A percentile compares a stretch with the other conserved stretches of the same genome.
phyloP scores from a whole-genome alignment of 345 rosid species.

The Noccaea bulbosa region DNA sequence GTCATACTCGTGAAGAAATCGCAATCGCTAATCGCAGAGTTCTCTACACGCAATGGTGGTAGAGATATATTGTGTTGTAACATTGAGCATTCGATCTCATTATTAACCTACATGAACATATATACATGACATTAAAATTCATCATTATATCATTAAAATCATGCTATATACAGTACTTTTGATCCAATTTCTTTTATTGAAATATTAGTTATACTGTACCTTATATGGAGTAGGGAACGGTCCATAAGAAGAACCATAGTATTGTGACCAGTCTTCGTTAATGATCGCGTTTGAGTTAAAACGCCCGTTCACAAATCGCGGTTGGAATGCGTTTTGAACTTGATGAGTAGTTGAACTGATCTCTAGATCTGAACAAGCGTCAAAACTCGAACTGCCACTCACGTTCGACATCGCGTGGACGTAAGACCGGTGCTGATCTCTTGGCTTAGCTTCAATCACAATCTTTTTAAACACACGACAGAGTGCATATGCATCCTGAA shows the following conservation, averaged over 20 bases:
- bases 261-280: constrained; percentile 42
- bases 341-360: constrained; percentile 41
- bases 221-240: constrained; percentile 35
- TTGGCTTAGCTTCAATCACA: constrained; percentile 43
- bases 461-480: constrained; percentile 48
- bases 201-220: constrained; percentile 29
- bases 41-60: constrained; percentile 72
- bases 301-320: constrained; percentile 34
- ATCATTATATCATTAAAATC: background rate
- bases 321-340: constrained; percentile 39
- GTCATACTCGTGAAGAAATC: constrained; percentile 38
- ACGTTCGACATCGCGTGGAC: constrained; percentile 35
- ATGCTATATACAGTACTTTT: background rate
- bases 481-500: constrained; percentile 47
- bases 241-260: constrained; percentile 36
- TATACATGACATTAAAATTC: background rate
- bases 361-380: constrained; percentile 44
- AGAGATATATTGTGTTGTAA: constrained; percentile 43
- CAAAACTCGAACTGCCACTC: constrained; percentile 44
- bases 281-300: constrained; percentile 32
- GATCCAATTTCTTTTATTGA: background rate
- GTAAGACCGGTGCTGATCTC: constrained; percentile 44
- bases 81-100: constrained; percentile 43
- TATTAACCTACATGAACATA: constrained; percentile 40
- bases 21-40: constrained; percentile 48